Base-by-base conservation (phyloP, 1,284 basidiomycete genomes). In the Rhodofomes roseus region DNA sequence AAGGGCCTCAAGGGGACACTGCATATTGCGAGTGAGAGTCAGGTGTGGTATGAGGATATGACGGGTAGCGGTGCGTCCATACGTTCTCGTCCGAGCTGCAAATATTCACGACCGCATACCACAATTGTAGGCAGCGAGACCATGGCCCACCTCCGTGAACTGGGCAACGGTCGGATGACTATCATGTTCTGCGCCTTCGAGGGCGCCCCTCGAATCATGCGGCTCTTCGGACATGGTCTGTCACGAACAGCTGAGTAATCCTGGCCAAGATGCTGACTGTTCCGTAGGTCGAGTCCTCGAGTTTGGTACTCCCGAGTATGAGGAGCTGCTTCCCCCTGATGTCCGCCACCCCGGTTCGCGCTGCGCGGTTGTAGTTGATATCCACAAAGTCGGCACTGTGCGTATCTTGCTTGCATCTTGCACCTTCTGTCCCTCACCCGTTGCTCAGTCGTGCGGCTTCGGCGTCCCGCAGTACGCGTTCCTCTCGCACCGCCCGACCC, bases 41-140 rank as follows among this genome's bases (percentile, higher is more conserved):
- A 69, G 18, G 80, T 83, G 31, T 85, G 83, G 81, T 85, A 85
- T 61, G 79, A 85, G 56, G 83, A 85, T 65, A 67, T 84, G 55
- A 74, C 76, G 5, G 84, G 83, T 1, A 84, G 79, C 63, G 83
- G 82, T 82, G 57, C 37, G 78, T 71, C 14, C 53, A 34, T 25
- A 12, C 37, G 39, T 40, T 1, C 25, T 25, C 8, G 2, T 37
- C 4, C 7, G 18, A 54, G 23, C 27, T 22, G 29, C 23, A 6
- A 36, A 25, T 25, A 14, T n/a, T 27, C 22, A 34, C 25, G 14
- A 36, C 27, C 12, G n/a, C 34, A 6, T 22, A 9, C n/a, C 23
- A 12, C 11, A 3, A 23, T 16, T n/a, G 25, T 56, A 83, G 83
- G 81, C 2, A 66, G 76, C 27, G 83, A 86, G 66, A 85, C 83